A percentile compares a stretch with the other conserved stretches of the same genome.
These are phyloP conservation scores for Tylopilus sp. DNA, from an alignment of 1,284 basidiomycete genomes.

Conservation along the genomic window DNA sequence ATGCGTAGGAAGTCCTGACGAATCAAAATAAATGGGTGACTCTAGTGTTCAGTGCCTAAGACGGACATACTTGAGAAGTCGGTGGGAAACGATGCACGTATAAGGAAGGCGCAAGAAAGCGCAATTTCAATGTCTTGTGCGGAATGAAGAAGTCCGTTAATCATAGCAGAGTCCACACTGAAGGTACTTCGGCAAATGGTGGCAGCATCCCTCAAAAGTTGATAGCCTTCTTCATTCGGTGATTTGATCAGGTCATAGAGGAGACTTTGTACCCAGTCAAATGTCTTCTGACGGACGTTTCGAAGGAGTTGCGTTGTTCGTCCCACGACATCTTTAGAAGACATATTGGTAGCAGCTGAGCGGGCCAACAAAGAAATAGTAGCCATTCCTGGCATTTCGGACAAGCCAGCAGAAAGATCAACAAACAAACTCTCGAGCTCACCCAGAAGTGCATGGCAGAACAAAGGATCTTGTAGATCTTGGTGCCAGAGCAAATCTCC, in stretches of 20 bases:
- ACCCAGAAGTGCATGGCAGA: conserved; percentile 45
- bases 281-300: conserved; percentile 42
- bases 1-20: conserved; percentile 21
- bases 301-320: conserved; percentile 39
- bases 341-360: conserved; percentile 37
- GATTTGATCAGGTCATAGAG: conserved; percentile 30
- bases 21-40: not conserved
- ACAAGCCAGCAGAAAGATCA: conserved; percentile 49
- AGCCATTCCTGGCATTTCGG: conserved; percentile 46
- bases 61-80: too few relatives aligned
- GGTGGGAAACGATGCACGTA: conserved; percentile 13
- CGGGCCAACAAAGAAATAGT: conserved; percentile 39
- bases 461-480: conserved; percentile 41
- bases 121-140: conserved; percentile 41
- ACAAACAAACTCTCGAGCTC: conserved; percentile 43
- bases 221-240: conserved; percentile 32
- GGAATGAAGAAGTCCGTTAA: conserved; percentile 28
- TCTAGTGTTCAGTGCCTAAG: too few relatives aligned
- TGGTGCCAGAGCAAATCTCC: conserved; percentile 44
- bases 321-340: conserved; percentile 41
- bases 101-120: conserved; percentile 48
- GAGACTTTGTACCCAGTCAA: conserved; percentile 49
- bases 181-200: conserved; percentile 53
- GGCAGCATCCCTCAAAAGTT: conserved; percentile 44
- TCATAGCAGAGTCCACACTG: conserved; percentile 42